Conservation (phyloP, 2,329 filamentous ascomycete genomes). For the Cyphellophora attinorum region DNA sequence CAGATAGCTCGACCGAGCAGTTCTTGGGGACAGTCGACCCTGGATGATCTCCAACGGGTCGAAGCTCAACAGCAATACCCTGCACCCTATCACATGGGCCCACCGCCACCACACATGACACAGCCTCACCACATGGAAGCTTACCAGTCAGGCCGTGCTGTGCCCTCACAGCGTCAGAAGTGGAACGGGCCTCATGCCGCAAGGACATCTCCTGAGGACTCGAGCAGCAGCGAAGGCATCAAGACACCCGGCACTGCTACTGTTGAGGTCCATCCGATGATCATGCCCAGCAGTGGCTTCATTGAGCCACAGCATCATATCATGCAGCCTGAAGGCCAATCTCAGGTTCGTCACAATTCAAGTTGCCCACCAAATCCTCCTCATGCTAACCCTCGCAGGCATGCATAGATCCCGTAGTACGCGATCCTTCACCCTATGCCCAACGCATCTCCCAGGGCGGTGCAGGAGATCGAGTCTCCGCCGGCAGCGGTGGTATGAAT, state of each 20-base stretch:
- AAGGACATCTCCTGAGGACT: conserved; percentile 38
- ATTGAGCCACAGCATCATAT: conserved; percentile 32
- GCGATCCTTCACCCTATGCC: conserved; percentile 6
- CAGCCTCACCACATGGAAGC: conserved; percentile 18
- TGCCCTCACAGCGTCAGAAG: conserved; percentile 21
- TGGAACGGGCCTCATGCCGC: conserved; percentile 24
- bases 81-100: conserved; percentile 11
- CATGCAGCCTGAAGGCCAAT: conserved; percentile 25
- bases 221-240: conserved; percentile 39
- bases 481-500: conserved; percentile 30
- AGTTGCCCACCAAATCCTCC: conserved; percentile 11
- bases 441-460: conserved; percentile 6
- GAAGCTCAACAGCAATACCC: conserved; percentile 5
- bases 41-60: conserved; percentile 28
- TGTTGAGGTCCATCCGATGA: conserved; percentile 39
- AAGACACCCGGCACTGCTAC: conserved; percentile 37
- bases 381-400: conserved; percentile 15
- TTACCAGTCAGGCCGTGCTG: conserved; percentile 8
- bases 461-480: conserved; percentile 12
- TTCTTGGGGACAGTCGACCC: conserved; percentile 34
- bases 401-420: conserved; percentile 9
- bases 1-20: conserved; percentile 30
- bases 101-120: conserved; percentile 9
- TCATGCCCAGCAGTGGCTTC: conserved; percentile 38
- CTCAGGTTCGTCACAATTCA: conserved; percentile 33